Conservation (phyloP, 257 asterid genomes). For the Rubia yunnanensis region DNA sequence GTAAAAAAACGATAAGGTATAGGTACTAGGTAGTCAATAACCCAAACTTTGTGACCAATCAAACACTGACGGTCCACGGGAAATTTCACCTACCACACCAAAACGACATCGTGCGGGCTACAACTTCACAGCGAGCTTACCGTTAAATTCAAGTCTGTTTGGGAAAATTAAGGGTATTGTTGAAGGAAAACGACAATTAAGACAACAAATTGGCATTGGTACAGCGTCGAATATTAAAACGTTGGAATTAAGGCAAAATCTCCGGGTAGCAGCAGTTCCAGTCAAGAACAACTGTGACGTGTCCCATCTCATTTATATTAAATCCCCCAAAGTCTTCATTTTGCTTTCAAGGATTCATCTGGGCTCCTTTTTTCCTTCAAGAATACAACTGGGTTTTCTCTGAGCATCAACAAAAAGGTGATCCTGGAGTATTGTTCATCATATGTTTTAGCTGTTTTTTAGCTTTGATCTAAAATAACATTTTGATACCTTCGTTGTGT, state of each 20-base stretch:
- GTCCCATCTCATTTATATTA: constrained; percentile 17
- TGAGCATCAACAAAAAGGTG: constrained; percentile 10
- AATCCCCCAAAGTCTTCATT: constrained; percentile 5
- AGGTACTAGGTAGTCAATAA: background rate
- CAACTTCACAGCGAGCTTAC: constrained; percentile 23
- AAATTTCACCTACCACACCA: constrained; percentile 14
- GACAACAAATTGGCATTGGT: background rate
- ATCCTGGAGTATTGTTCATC: background rate
- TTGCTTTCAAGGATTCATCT: constrained; percentile 13
- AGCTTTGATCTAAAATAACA: background rate
- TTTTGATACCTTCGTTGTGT: background rate
- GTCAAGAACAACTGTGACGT: constrained; percentile 28
- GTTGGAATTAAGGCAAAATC: constrained; percentile 46
- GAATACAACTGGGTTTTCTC: constrained; percentile 1
- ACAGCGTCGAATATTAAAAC: constrained; percentile 23
- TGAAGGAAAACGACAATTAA: constrained; percentile 13
- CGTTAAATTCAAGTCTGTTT: constrained; percentile 28
- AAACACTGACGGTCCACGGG: background rate
- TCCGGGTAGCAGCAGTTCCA: constrained; percentile 16
- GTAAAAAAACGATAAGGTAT: background rate
- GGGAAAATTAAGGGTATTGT: constrained; percentile 17
- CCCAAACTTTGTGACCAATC: background rate
- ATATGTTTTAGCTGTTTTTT: constrained; percentile 3
- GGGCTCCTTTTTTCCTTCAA: constrained; percentile 2
- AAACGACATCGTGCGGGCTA: constrained; percentile 19